A percentile compares a stretch with the other conserved stretches of the same genome.
phyloP scores from a whole-genome alignment of 371 early-diverging fungal genomes.

The Sporodiniella umbellata region DNA sequence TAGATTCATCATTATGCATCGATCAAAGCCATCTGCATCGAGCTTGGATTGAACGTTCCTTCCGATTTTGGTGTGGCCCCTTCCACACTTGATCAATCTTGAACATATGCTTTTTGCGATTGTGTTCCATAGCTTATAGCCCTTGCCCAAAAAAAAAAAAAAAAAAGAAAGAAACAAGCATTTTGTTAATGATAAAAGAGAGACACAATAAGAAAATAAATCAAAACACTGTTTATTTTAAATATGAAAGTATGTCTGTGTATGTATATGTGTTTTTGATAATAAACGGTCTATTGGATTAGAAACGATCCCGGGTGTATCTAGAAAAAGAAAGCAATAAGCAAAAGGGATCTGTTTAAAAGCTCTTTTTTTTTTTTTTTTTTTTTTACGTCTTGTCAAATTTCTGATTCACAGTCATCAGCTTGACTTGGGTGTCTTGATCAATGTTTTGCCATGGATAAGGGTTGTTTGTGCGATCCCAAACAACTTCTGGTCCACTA shows the following conservation, averaged over 20 bases:
- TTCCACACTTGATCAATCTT: conserved; percentile 36
- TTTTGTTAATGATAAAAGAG: too few species aligned
- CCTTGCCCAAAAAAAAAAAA: too few species aligned
- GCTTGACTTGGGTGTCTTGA: conserved; percentile 50
- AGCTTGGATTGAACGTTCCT: conserved; percentile 35
- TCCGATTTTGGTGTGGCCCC: conserved; percentile 56
- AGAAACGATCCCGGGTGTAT: conserved; percentile 18
- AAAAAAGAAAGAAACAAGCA: too few species aligned
- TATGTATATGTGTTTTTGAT: too few species aligned
- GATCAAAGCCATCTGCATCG: conserved; percentile 54
- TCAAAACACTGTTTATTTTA: too few species aligned
- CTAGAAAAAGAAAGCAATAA: neutral
- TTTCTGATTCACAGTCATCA: conserved; percentile 53
- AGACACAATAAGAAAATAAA: too few species aligned
- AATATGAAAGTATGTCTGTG: too few species aligned
- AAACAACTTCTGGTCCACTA: conserved; percentile 52
- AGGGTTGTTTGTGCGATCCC: conserved; percentile 53
- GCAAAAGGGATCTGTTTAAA: too few species aligned
- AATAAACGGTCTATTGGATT: too few species aligned
- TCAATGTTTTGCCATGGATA: conserved; percentile 57
- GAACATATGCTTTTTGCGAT: neutral
- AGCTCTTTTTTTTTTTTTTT: too few species aligned
- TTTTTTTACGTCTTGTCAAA: conserved; percentile 50
- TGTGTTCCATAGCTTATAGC: neutral
- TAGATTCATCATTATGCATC: conserved; percentile 60